Evolutionary conservation across 805 yeast genomes (phyloP).

Genomic region (Kuraishia floccosa): DNA sequence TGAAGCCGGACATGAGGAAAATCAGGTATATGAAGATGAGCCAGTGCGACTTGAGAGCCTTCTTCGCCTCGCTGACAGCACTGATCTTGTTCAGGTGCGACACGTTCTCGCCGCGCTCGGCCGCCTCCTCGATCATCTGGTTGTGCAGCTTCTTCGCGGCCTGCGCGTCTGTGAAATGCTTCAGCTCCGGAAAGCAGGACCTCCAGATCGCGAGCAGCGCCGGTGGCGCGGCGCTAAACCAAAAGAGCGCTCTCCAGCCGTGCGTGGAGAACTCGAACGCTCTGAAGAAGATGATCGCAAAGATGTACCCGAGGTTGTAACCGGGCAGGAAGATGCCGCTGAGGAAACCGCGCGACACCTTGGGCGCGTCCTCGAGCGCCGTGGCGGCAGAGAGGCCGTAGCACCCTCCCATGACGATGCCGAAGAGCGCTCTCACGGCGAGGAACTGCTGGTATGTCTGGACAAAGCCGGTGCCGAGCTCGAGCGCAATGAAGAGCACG

Average conservation of each 20-base stretch:
- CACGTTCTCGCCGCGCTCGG: conserved; percentile 1
- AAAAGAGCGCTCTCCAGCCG: conserved; percentile 57
- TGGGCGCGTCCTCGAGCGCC: conserved; percentile 43
- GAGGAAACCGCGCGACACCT: conserved; percentile 41
- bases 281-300: conserved; percentile 55
- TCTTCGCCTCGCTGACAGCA: conserved; percentile 12
- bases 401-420: conserved; percentile 47
- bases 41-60: conserved; percentile 40
- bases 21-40: conserved; percentile 43
- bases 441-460: conserved; percentile 43
- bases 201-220: conserved; percentile 29
- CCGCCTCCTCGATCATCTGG: conserved; percentile 6
- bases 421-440: conserved; percentile 53
- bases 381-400: conserved; percentile 43
- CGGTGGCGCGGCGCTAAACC: conserved; percentile 55
- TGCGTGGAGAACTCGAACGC: conserved; percentile 44
- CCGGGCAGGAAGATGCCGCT: conserved; percentile 75
- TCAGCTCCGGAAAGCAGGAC: conserved; percentile 35
- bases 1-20: conserved; percentile 51
- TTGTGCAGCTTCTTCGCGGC: conserved; percentile 11
- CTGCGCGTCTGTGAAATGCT: conserved; percentile 30
- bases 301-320: conserved; percentile 56
- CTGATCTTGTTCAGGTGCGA: conserved; percentile 20
- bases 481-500: conserved; percentile 33
- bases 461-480: conserved; percentile 55